Base-by-base conservation (phyloP, 164 flowering plant species). In the Chimonanthus praecox region DNA sequence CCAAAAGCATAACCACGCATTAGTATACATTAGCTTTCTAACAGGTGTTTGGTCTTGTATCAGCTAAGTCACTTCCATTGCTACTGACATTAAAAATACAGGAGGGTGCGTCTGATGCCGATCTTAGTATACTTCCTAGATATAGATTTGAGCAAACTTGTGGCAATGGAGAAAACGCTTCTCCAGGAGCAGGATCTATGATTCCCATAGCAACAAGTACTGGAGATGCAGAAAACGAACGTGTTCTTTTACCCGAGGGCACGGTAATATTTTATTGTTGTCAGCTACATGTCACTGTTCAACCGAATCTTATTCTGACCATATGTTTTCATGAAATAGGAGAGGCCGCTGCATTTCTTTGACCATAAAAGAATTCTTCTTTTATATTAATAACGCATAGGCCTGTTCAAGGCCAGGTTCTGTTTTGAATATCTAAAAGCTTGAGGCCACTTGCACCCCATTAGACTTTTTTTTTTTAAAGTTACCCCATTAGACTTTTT, bases 41-140 rank as follows among this genome's bases (percentile, higher is more conserved):
- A 72, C 66, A 61, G 50, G 9, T 72, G 68, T 61, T 18, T 18
- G 2, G 6, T 54, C 46, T 6, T 62, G 13, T 51, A 9, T 1
- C 47, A 33, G 7, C 20, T 67, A 75, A 72, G 58, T 33, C 62
- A 0, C 62, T 69, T 45, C 64, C 72, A 18, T 64, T 20, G 6
- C 46, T 67, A 71, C 58, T 77, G 72, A 44, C 79, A 33, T 10
- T 78, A 63, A 71, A 21, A 73, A 61, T 78, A 70, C 84, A 95
- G 98, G 99, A 90, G 80, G 99, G 99, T 84, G 99, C 99, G 77
- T 84, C 99, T 62, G 98, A 95, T 72, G 93, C 97, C 74, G 99
- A 95, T 80, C 85, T 95, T 47, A 82, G 87, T 73, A 75, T 83
- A 49, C 98, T 95, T 72, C 92, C 95, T 5, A 89, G 80, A 72